phyloP scores from a whole-genome alignment of 1,139 yeast genomes.

The Yamadazyma dushanensis region DNA sequence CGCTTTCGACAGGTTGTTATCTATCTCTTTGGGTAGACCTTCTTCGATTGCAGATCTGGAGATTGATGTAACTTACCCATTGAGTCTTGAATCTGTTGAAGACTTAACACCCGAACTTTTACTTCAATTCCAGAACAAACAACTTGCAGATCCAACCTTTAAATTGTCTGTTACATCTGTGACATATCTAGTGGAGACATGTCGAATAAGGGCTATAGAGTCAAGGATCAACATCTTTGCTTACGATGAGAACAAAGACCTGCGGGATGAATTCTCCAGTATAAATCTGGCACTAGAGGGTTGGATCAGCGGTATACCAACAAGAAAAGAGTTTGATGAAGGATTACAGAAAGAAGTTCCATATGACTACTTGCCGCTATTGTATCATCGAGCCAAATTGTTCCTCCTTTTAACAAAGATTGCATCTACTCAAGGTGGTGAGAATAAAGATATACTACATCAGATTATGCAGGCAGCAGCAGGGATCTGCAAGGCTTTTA shows the following conservation, averaged over 20 bases:
- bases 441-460: constrained; percentile 8
- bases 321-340: constrained; percentile 11
- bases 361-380: constrained; percentile 12
- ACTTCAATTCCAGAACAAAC: constrained; percentile 8
- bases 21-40: constrained; percentile 15
- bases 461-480: constrained; percentile 20
- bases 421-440: constrained; percentile 4
- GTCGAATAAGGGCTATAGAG: constrained; percentile 21
- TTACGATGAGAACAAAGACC: constrained; percentile 13
- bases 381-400: constrained; percentile 15
- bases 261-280: constrained; percentile 6
- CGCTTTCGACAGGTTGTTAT: constrained; percentile 15
- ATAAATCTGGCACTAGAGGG: constrained; percentile 11
- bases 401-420: constrained; percentile 14
- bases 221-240: constrained; percentile 18
- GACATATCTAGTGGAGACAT: constrained; percentile 20
- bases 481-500: constrained; percentile 21
- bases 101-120: constrained; percentile 6
- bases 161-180: constrained; percentile 18
- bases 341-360: constrained; percentile 14
- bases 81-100: constrained; percentile 13
- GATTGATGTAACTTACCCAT: constrained; percentile 14
- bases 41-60: constrained; percentile 13
- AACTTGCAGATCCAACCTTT: constrained; percentile 10
- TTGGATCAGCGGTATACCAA: constrained; percentile 11